phyloP scores from a whole-genome alignment of 805 yeast species.

The Lachancea sp. region DNA sequence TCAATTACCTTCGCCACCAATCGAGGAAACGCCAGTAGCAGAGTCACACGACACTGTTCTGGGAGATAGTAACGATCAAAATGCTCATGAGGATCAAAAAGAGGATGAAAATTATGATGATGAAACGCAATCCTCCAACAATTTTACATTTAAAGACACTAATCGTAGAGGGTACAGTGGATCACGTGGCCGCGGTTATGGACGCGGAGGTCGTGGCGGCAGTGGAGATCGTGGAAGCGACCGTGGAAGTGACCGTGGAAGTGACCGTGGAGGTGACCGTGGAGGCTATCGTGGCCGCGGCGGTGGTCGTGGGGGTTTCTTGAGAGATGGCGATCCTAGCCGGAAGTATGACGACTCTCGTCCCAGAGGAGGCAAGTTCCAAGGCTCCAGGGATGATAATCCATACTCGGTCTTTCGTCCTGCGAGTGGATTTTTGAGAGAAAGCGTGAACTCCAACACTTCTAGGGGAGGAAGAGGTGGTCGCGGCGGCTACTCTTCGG shows the following conservation, averaged over 20 bases:
- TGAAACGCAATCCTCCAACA: neutral
- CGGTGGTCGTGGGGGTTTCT: constrained; percentile 18
- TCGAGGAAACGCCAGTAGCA: neutral
- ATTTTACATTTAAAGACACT: constrained; percentile 17
- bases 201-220: constrained; percentile 6
- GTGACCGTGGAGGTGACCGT: constrained; percentile 11
- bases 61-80: neutral
- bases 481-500: constrained; percentile 4
- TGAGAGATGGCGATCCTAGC: constrained; percentile 16
- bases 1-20: neutral
- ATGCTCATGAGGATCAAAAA: neutral
- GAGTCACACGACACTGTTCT: neutral
- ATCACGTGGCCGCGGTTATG: neutral
- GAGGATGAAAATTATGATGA: constrained; percentile 8
- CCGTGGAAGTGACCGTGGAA: constrained; percentile 9
- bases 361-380: constrained; percentile 12
- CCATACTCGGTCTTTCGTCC: constrained; percentile 29
- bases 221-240: constrained; percentile 14
- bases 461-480: constrained; percentile 18
- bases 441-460: constrained; percentile 10
- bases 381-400: constrained; percentile 13
- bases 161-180: constrained; percentile 8
- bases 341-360: constrained; percentile 11
- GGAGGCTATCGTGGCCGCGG: constrained; percentile 16
- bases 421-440: constrained; percentile 29